These are phyloP conservation scores for Pseudozyma sp. DNA, from an alignment of 1,284 basidiomycete species.

Conservation along the genomic window DNA sequence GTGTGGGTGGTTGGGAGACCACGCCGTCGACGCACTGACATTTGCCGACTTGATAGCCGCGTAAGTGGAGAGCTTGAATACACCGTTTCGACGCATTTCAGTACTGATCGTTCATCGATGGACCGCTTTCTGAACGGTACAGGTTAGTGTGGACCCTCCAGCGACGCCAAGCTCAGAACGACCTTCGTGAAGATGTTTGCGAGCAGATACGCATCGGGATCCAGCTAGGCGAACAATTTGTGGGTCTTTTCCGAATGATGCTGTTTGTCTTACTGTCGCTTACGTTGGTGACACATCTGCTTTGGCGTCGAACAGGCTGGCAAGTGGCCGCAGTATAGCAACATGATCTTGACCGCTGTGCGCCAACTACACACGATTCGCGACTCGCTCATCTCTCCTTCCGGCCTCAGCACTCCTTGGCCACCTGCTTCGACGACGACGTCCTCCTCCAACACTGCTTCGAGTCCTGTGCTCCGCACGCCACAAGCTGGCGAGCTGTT, in stretches of 20 bases:
- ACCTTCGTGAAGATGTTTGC: conserved; percentile 1
- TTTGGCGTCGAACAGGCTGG: conserved; percentile 6
- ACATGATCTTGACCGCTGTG: conserved; percentile 8
- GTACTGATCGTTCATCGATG: too few relatives aligned
- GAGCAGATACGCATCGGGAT: conserved; percentile 8
- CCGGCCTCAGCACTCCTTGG: conserved; percentile 20
- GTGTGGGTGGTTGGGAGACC: conserved; percentile 32
- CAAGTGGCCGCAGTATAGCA: conserved; percentile 16
- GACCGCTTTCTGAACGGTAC: not conserved
- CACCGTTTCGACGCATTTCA: not conserved
- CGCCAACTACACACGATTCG: conserved; percentile 3
- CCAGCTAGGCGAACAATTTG: conserved; percentile 23
- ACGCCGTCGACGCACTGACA: conserved; percentile 15
- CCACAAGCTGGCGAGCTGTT: conserved; percentile 1
- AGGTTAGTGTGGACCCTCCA: conserved; percentile 30
- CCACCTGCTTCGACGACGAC: conserved; percentile 4
- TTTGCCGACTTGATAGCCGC: conserved; percentile 30
- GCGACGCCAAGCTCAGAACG: conserved; percentile 3
- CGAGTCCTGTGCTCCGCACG: conserved; percentile 13
- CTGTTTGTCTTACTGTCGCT: too few relatives aligned
- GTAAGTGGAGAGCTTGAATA: conserved; percentile 13
- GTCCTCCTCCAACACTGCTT: conserved; percentile 1
- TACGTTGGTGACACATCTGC: not conserved
- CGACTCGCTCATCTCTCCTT: conserved; percentile 1
- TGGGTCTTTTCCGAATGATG: conserved; percentile 6